These are phyloP conservation scores for Fremontodendron californicum DNA, from an alignment of 345 rosid species.

Conservation along the genomic window DNA sequence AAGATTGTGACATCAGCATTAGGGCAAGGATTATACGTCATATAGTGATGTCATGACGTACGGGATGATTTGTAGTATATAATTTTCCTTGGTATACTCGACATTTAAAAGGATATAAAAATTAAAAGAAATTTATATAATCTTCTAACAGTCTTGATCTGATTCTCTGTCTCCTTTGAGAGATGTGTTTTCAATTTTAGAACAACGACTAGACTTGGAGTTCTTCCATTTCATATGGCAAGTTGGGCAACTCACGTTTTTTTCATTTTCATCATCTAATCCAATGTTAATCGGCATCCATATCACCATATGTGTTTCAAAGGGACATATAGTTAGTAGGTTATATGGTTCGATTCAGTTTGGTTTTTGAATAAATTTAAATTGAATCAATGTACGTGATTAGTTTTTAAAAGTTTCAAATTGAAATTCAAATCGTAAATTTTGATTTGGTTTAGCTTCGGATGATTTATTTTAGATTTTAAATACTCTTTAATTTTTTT, in stretches of 20 bases:
- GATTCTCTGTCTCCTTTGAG: neutral
- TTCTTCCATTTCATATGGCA: neutral
- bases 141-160: neutral
- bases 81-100: neutral
- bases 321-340: neutral
- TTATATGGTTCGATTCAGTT: too few relatives aligned
- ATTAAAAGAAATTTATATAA: too few relatives aligned
- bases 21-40: neutral
- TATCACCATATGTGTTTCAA: neutral
- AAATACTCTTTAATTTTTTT: too few relatives aligned
- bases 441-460: too few relatives aligned
- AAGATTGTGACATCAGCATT: neutral
- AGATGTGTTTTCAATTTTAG: neutral
- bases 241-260: neutral
- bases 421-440: too few relatives aligned
- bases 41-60: neutral
- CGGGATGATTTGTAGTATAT: neutral
- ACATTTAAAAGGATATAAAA: neutral
- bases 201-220: neutral
- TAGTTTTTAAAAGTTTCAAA: too few relatives aligned
- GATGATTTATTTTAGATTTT: too few relatives aligned
- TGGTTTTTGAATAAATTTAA: too few relatives aligned
- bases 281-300: neutral
- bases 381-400: too few relatives aligned
- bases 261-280: neutral